Evolutionary conservation across 2,329 filamentous ascomycete genomes (phyloP).

Genomic region (Exophiala sp.): DNA sequence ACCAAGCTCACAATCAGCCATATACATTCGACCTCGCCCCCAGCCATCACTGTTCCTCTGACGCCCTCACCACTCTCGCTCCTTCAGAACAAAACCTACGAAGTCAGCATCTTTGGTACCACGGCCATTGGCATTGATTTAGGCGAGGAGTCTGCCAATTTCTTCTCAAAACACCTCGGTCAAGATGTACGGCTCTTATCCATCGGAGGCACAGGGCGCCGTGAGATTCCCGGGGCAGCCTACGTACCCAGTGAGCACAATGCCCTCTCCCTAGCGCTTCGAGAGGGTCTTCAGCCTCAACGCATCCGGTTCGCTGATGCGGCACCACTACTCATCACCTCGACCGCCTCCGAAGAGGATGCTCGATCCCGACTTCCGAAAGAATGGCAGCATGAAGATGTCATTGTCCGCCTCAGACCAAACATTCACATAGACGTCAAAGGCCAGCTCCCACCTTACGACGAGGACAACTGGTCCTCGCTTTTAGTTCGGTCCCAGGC

Average conservation of each 20-base stretch:
- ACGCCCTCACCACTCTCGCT: conserved; percentile 25
- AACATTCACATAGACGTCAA: conserved; percentile 27
- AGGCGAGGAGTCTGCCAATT: conserved; percentile 22
- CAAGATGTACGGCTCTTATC: conserved; percentile 24
- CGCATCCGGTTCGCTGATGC: conserved; percentile 27
- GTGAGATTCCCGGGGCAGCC: conserved; percentile 27
- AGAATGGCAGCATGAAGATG: conserved; percentile 22
- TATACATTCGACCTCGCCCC: conserved; percentile 13
- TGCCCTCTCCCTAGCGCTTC: conserved; percentile 23
- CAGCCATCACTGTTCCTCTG: conserved; percentile 24
- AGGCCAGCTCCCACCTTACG: conserved; percentile 19
- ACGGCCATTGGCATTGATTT: conserved; percentile 27
- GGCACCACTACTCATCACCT: conserved; percentile 24
- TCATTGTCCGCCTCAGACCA: conserved; percentile 24
- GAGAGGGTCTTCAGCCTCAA: conserved; percentile 25
- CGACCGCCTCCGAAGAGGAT: conserved; percentile 25
- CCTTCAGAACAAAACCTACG: conserved; percentile 20
- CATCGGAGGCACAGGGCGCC: conserved; percentile 26
- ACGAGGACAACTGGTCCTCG: conserved; percentile 27
- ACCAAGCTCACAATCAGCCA: conserved; percentile 26
- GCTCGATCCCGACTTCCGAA: conserved; percentile 19
- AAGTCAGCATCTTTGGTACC: conserved; percentile 27
- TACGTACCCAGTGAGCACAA: conserved; percentile 25
- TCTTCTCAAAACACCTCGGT: conserved; percentile 25
- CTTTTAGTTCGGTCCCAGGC: conserved; percentile 20